Conservation (phyloP, 2,329 filamentous ascomycete genomes). For the Colletotrichum siamense region DNA sequence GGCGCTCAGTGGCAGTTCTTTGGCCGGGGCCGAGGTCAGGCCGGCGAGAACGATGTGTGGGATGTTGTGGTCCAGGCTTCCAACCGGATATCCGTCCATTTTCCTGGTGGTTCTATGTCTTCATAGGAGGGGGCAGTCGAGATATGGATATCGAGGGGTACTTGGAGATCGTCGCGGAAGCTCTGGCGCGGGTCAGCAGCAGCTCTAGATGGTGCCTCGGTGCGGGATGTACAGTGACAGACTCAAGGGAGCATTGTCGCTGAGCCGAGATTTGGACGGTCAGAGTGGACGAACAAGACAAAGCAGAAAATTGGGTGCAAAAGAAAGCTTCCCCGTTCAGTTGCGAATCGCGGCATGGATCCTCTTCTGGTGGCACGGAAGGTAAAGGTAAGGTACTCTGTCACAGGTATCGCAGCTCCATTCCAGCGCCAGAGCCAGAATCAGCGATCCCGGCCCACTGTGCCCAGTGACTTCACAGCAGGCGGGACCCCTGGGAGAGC, state of each 20-base stretch:
- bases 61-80: conserved; percentile 86
- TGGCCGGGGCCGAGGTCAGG: conserved; percentile 51
- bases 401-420: conserved; percentile 12
- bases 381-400: neutral
- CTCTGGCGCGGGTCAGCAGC: neutral
- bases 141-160: neutral
- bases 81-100: conserved; percentile 82
- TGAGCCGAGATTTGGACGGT: neutral
- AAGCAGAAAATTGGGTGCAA: neutral
- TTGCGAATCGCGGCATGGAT: neutral
- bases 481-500: neutral
- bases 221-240: neutral
- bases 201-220: neutral
- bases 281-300: neutral
- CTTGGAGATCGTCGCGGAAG: conserved; percentile 1
- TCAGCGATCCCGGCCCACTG: conserved; percentile 11
- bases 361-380: neutral
- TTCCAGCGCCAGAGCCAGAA: neutral
- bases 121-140: conserved; percentile 31
- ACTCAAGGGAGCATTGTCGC: conserved; percentile 10
- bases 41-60: conserved; percentile 86
- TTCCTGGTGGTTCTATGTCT: conserved; percentile 8
- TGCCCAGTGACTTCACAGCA: conserved; percentile 4
- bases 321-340: neutral
- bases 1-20: conserved; percentile 49